Evolutionary conservation across 177 flowering plant species (phyloP).

Genomic region (Tripterygium wilfordii): DNA sequence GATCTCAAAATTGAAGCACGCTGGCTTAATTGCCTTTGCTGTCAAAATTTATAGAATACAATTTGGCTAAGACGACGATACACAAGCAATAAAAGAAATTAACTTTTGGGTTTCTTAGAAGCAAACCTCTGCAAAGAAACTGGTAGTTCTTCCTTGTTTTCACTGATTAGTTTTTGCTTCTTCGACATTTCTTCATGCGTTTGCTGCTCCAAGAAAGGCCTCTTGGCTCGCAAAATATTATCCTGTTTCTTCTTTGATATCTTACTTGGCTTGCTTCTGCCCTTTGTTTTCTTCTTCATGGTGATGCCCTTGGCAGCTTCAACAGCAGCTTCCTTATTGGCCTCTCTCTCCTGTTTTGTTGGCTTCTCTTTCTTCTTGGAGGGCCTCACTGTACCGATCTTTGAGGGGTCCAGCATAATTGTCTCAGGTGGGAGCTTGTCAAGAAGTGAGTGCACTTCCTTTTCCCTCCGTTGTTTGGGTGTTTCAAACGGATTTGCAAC

Average conservation of each 20-base stretch:
- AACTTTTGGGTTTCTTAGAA: no score
- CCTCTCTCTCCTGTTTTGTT: constrained; percentile 51
- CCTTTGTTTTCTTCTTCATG: constrained; percentile 75
- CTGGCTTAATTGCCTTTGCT: no score
- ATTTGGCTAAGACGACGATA: no score
- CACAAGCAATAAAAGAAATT: no score
- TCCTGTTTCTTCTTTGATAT: constrained; percentile 59
- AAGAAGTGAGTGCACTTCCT: constrained; percentile 71
- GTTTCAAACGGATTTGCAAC: constrained; percentile 96
- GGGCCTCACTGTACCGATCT: constrained; percentile 60
- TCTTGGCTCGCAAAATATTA: constrained; percentile 48
- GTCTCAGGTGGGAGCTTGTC: constrained; percentile 95
- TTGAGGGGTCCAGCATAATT: constrained; percentile 80
- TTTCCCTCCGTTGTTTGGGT: constrained; percentile 75
- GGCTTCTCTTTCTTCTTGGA: constrained; percentile 48
- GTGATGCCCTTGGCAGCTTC: constrained; percentile 41
- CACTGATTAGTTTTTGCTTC: no score
- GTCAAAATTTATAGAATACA: no score
- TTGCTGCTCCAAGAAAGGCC: constrained; percentile 61
- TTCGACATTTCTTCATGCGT: constrained; percentile 35
- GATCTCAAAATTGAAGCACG: no score
- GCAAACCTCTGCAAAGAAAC: no score
- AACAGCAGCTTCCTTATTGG: constrained; percentile 69
- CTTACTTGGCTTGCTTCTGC: constrained; percentile 74
- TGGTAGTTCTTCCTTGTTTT: no score